A percentile compares a stretch with the other conserved stretches of the same genome.
Evolutionary conservation across 108 stramenopile species (phyloP).

Genomic region (Pseudonitzschia multiseries): DNA sequence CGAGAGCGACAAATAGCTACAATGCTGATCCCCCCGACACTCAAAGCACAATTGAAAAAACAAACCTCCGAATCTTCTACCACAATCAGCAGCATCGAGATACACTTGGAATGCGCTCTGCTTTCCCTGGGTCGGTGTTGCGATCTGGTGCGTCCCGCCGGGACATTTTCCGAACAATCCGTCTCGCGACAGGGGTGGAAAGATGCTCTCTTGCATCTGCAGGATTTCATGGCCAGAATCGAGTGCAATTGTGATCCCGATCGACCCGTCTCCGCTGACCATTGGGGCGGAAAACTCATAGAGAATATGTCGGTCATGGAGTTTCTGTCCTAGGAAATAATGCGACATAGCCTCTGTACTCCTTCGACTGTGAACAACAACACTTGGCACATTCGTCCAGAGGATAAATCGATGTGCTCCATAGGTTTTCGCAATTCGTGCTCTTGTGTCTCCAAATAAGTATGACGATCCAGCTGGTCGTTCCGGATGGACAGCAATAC

Average conservation of each 20-base stretch:
- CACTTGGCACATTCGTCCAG: too few species aligned
- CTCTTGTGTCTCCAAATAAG: too few species aligned
- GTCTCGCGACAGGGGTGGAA: conserved; percentile 64
- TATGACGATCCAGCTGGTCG: too few species aligned
- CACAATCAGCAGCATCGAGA: conserved; percentile 50
- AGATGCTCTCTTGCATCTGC: conserved; percentile 53
- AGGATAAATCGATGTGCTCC: too few species aligned
- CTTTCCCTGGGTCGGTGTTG: conserved; percentile 69
- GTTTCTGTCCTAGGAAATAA: background rate
- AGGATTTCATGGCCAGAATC: conserved; percentile 63
- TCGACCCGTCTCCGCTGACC: conserved; percentile 49
- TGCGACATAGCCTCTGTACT: too few species aligned
- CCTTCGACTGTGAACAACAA: too few species aligned
- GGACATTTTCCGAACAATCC: conserved; percentile 48
- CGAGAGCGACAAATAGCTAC: conserved; percentile 10
- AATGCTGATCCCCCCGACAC: conserved; percentile 27
- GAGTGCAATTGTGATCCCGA: conserved; percentile 72
- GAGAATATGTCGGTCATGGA: conserved; percentile 13
- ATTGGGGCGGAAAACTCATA: conserved; percentile 52
- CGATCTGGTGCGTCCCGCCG: conserved; percentile 79
- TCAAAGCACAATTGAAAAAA: conserved; percentile 32
- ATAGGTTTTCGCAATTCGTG: too few species aligned
- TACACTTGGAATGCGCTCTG: conserved; percentile 71
- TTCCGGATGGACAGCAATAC: too few species aligned
- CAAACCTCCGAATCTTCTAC: conserved; percentile 28